Conservation (phyloP, 257 asterid genomes). For the Jacaranda copaia region DNA sequence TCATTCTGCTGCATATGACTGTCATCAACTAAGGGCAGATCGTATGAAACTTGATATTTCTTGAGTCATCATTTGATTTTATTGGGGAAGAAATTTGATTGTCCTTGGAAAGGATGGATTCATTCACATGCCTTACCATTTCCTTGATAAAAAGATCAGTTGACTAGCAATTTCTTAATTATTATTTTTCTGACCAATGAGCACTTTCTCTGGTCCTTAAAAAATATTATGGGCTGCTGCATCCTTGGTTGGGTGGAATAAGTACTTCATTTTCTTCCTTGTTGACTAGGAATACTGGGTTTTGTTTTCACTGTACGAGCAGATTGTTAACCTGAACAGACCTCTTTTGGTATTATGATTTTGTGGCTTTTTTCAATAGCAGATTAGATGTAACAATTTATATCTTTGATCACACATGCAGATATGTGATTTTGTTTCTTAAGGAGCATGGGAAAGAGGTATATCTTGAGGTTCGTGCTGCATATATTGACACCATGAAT, state of each 20-base stretch:
- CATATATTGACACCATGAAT: slow-evolving; percentile 97
- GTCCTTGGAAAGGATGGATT: too few species aligned
- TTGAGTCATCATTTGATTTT: slow-evolving; percentile 5
- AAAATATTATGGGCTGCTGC: too few species aligned
- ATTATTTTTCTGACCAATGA: too few species aligned
- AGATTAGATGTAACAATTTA: slow-evolving; percentile 17
- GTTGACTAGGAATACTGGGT: not conserved
- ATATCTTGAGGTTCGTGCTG: slow-evolving; percentile 88
- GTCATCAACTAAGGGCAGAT: not conserved
- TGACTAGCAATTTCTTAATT: too few species aligned
- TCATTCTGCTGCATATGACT: not conserved
- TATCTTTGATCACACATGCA: slow-evolving; percentile 45
- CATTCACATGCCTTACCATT: too few species aligned
- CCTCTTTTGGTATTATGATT: slow-evolving; percentile 21
- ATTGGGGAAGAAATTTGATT: too few species aligned
- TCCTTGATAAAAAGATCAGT: too few species aligned
- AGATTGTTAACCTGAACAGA: slow-evolving; percentile 13
- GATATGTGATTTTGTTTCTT: slow-evolving; percentile 84
- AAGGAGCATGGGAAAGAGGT: slow-evolving; percentile 96
- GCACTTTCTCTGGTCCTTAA: too few species aligned
- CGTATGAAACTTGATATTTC: not conserved
- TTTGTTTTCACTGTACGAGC: not conserved
- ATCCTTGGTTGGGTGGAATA: too few species aligned
- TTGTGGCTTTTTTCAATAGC: slow-evolving; percentile 11
- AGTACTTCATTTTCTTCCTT: too few species aligned